phyloP scores from a whole-genome alignment of 352 stramenopile genomes.

The Proteromonas lacertae region DNA sequence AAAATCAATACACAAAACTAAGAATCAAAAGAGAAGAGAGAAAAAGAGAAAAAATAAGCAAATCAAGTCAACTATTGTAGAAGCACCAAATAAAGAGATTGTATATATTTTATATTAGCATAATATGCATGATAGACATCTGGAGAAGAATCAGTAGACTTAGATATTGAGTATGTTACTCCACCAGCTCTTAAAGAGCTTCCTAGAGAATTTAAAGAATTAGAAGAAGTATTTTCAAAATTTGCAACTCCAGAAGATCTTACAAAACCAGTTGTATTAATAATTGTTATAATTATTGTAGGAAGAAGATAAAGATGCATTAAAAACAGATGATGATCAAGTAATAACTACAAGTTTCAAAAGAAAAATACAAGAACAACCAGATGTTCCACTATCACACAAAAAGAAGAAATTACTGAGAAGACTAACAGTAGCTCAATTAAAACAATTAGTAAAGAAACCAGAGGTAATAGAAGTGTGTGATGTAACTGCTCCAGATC shows the following conservation, averaged over 20 bases:
- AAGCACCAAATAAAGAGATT: no score
- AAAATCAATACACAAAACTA: no score
- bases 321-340: slow-evolving; percentile 2
- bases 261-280: background rate
- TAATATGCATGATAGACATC: no score
- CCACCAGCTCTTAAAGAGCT: no score
- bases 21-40: no score
- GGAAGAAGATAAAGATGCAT: slow-evolving; percentile 5
- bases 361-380: background rate
- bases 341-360: slow-evolving; percentile 1
- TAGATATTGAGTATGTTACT: no score
- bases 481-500: slow-evolving; percentile 74
- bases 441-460: slow-evolving; percentile 52
- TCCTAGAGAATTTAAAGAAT: no score
- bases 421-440: slow-evolving; percentile 58
- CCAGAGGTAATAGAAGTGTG: slow-evolving; percentile 61
- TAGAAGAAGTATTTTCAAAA: slow-evolving; percentile 40
- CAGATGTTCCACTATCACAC: slow-evolving; percentile 23
- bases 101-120: no score
- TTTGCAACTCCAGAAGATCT: slow-evolving; percentile 5
- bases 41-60: no score
- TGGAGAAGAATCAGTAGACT: no score
- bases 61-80: no score
- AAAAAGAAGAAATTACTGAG: slow-evolving; percentile 65
- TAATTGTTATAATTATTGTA: background rate